Conservation (phyloP, 2,329 filamentous ascomycete species). For the Diaporthe sp. region DNA sequence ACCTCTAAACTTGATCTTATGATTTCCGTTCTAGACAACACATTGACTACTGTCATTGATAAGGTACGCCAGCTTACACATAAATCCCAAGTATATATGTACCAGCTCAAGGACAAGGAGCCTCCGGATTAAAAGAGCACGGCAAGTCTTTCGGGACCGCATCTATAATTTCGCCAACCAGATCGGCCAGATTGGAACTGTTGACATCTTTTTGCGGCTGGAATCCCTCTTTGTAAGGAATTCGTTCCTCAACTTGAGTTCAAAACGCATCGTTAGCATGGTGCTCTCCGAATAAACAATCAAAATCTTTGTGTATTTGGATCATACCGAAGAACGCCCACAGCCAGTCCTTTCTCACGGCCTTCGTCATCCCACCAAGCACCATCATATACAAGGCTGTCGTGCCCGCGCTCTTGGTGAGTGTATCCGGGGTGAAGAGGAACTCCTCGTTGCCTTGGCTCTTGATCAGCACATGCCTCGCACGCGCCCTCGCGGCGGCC, state of each 20-base stretch:
- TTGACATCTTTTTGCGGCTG: slow-evolving; percentile 17
- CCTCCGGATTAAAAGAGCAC: slow-evolving; percentile 22
- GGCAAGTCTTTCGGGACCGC: neutral
- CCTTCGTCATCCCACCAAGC: slow-evolving; percentile 19
- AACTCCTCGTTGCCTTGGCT: slow-evolving; percentile 20
- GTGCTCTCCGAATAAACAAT: neutral
- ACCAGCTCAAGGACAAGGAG: slow-evolving; percentile 1
- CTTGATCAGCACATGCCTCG: slow-evolving; percentile 31
- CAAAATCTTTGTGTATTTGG: neutral
- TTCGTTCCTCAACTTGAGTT: slow-evolving; percentile 23
- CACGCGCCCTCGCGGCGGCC: slow-evolving; percentile 24
- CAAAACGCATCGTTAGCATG: neutral
- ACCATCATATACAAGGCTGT: slow-evolving; percentile 25
- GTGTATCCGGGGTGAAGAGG: slow-evolving; percentile 7
- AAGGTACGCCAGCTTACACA: neutral
- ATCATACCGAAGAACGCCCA: slow-evolving; percentile 33
- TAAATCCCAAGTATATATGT: neutral
- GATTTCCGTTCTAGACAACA: too few relatives aligned
- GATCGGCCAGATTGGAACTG: neutral
- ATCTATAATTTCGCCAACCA: neutral
- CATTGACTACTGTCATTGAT: too few relatives aligned
- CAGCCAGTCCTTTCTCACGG: slow-evolving; percentile 31
- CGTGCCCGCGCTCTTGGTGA: slow-evolving; percentile 17
- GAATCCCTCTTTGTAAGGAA: slow-evolving; percentile 35
- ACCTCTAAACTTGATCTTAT: too few relatives aligned